Base-by-base conservation (phyloP, 768 basidiomycete genomes). In the Coprinopsis strossmayeri region DNA sequence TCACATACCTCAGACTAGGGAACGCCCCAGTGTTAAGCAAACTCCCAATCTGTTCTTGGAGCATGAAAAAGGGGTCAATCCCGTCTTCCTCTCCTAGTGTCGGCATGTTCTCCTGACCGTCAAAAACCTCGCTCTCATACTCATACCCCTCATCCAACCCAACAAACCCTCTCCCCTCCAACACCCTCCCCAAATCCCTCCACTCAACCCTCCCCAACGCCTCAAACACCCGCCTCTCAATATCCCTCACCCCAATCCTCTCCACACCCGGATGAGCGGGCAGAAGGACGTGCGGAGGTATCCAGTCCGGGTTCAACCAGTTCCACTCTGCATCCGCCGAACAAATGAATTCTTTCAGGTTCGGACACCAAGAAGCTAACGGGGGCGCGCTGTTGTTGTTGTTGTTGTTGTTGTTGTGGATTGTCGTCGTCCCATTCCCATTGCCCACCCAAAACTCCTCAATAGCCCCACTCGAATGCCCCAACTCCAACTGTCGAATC, bases 271-370 rank as follows among this genome's bases (percentile, higher is more conserved):
- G 74, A 57, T 88, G 86, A 1, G 78, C 61, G 15, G 84, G 82
- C 18, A 88, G 71, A 4, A 88, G 66, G 34, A 84, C 71, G 48
- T 88, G 86, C 2, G 86, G 84, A 12, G 86, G 82, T 56, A 87
- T 87, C 86, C 85, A 87, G 58, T 88, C 84, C 0, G 86, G 86
- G 45, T 69, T 72, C 55, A 79, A 73, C 86, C 86, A 87, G 53
- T 87, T 83, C 86, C 86, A 88, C 57, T 84, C 84, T 0, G 84
- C 85, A 51, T 87, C 84, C 1, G 86, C 85, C 37, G 74, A 77
- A 58, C 84, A 87, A 42, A 88, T 82, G 60, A 88, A 83, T 56
- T 85, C 74, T 27, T 66, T 67, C 30, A 88, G 68, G 53, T 82
- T 79, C 0, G 86, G 86, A 53, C 82, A 85, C 79, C 81, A 84